A percentile compares a stretch with the other conserved stretches of the same genome.
Evolutionary conservation across 2,329 filamentous ascomycete species (phyloP).

Genomic region (Stenocarpella maydis): DNA sequence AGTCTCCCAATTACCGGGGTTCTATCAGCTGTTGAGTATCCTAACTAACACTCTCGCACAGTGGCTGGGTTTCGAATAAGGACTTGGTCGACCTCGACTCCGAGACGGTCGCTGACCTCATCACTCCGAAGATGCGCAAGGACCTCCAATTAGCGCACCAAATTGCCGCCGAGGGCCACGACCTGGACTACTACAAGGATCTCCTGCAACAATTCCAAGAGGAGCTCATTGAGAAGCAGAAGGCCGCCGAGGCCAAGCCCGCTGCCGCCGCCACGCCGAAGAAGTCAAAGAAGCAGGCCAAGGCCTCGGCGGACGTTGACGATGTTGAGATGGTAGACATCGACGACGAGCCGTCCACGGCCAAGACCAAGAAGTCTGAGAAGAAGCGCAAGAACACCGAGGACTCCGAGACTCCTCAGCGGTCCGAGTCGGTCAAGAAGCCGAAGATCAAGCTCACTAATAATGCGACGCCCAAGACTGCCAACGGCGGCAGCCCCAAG

Average conservation of each 20-base stretch:
- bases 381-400: conserved; percentile 86
- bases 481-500: conserved; percentile 69
- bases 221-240: conserved; percentile 67
- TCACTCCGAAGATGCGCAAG: conserved; percentile 83
- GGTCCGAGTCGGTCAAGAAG: conserved; percentile 71
- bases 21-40: background rate
- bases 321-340: conserved; percentile 53
- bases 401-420: conserved; percentile 73
- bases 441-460: conserved; percentile 71
- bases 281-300: conserved; percentile 58
- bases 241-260: conserved; percentile 56
- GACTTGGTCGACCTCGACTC: conserved; percentile 80
- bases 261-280: conserved; percentile 49
- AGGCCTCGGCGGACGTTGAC: conserved; percentile 37
- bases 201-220: conserved; percentile 77
- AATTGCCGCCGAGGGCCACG: conserved; percentile 80
- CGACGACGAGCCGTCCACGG: conserved; percentile 56
- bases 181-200: conserved; percentile 83
- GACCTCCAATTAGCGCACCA: conserved; percentile 79
- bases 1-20: background rate
- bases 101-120: conserved; percentile 71
- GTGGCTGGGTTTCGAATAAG: conserved; percentile 90
- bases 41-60: conserved; percentile 48
- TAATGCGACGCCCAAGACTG: conserved; percentile 73
- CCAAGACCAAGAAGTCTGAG: conserved; percentile 56